Base-by-base conservation (phyloP, 164 flowering plant species). In the Sedum album region DNA sequence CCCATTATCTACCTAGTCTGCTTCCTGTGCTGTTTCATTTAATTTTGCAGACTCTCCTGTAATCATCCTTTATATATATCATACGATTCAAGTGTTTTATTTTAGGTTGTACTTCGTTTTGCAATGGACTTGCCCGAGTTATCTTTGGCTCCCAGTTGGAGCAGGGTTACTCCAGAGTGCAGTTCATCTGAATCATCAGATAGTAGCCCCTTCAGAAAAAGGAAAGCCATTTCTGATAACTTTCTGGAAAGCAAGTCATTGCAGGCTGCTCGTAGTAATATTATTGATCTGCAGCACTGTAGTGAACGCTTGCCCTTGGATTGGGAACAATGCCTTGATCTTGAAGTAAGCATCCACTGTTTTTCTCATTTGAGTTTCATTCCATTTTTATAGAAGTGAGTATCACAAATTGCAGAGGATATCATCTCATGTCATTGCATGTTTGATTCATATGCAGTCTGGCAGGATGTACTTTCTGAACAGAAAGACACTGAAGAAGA, bases 311-410 rank as follows among this genome's bases (percentile, higher is more conserved):
- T 82, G 26, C 86, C 88, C 20, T 44, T 73, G 61, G 86, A 87
- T 73, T 83, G 88, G 90, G 86, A 86, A 73, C 90, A 82, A 61
- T 86, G 85, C 73, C 87, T 83, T 74, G 91, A 87, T 75, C 84
- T 83, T 73, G 74, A 83, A 68, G 91, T 87, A 77, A 21, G 20
- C 38, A 11, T 18, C 70, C 42, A 35, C 53, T 46, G 68, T 39
- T 26, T n/a, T n/a, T n/a, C n/a, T n/a, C n/a, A n/a, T 68, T 14
- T 23, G 30, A 30, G 23, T 31, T 26, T 1, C 15, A 11, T 65
- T 38, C 67, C 6, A 10, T 36, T 39, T 2, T 21, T 64, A 21
- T 53, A 20, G 5, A 49, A n/a, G n/a, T n/a, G n/a, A 49, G 48
- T 44, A 44, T 9, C 15, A 17, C 48, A 2, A 44, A 3, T 44